Conservation (phyloP, 1,284 basidiomycete species). For the Rhodofomes roseus region DNA sequence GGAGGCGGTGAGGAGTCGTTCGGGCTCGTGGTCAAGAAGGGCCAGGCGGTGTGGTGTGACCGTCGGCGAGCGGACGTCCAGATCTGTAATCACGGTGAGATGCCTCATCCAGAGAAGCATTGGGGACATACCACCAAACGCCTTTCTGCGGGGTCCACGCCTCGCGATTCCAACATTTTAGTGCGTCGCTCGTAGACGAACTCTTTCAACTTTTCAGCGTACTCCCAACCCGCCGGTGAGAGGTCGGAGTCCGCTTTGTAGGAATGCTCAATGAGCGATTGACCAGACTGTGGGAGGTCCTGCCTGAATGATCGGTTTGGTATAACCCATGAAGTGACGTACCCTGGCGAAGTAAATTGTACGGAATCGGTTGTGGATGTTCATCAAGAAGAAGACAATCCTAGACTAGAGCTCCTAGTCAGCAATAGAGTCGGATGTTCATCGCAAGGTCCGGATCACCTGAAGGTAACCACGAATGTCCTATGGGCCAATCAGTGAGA, state of each 20-base stretch:
- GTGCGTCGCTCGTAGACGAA: conserved; percentile 78
- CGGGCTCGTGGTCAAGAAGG: conserved; percentile 61
- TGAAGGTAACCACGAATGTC: conserved; percentile 86
- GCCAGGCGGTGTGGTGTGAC: conserved; percentile 94
- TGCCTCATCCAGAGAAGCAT: neutral
- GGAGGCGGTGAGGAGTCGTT: conserved; percentile 23
- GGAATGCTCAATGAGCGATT: conserved; percentile 96
- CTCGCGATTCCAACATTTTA: conserved; percentile 65
- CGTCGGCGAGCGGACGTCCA: conserved; percentile 96
- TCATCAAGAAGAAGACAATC: conserved; percentile 97
- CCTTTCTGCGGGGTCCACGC: conserved; percentile 59
- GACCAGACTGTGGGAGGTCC: conserved; percentile 63
- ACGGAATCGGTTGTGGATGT: conserved; percentile 89
- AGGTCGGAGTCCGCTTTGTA: conserved; percentile 99
- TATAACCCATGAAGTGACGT: conserved; percentile 24
- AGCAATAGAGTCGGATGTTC: neutral
- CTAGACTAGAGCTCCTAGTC: conserved; percentile 54
- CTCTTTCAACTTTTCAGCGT: conserved; percentile 83
- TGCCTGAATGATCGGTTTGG: neutral
- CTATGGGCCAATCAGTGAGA: conserved; percentile 35
- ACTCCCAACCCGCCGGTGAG: conserved; percentile 93
- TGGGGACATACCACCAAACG: conserved; percentile 74
- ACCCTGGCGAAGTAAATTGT: conserved; percentile 94
- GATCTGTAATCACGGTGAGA: conserved; percentile 48
- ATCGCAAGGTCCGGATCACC: conserved; percentile 33